phyloP scores from a whole-genome alignment of 371 early-diverging fungal species.

The Apophysomyces ossiformis region DNA sequence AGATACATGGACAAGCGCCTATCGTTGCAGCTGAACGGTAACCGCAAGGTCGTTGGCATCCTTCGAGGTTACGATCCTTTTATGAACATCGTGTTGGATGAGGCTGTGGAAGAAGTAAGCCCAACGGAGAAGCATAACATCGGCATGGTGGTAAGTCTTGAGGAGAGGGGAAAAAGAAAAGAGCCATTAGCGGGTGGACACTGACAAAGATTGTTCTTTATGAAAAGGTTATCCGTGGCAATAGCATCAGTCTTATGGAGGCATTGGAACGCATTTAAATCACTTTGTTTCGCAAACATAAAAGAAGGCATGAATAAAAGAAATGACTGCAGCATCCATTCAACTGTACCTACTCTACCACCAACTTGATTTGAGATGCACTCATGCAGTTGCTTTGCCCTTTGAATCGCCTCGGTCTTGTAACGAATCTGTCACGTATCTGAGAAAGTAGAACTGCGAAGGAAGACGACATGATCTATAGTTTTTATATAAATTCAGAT shows the following conservation, averaged over 20 bases:
- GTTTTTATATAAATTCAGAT: no score
- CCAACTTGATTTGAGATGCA: no score
- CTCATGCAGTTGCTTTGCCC: no score
- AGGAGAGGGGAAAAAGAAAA: neutral
- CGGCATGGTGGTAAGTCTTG: slow-evolving; percentile 83
- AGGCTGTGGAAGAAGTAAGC: slow-evolving; percentile 83
- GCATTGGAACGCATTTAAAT: slow-evolving; percentile 84
- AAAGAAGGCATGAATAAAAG: neutral
- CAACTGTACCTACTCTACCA: neutral
- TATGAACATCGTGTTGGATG: slow-evolving; percentile 98
- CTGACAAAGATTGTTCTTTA: slow-evolving; percentile 3
- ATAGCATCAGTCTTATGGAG: slow-evolving; percentile 90
- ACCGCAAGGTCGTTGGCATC: slow-evolving; percentile 90
- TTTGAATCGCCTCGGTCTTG: no score
- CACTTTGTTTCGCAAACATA: neutral
- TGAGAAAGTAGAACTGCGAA: no score
- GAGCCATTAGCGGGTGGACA: neutral
- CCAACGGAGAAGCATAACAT: slow-evolving; percentile 73
- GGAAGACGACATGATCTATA: no score
- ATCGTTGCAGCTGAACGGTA: slow-evolving; percentile 89
- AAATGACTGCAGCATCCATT: slow-evolving; percentile 1
- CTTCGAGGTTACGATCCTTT: slow-evolving; percentile 98
- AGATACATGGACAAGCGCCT: slow-evolving; percentile 98
- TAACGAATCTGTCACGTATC: no score
- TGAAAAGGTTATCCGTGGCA: slow-evolving; percentile 90